These are phyloP conservation scores for Pichia rugopelliculosa DNA, from an alignment of 805 yeast genomes.

Conservation along the genomic window DNA sequence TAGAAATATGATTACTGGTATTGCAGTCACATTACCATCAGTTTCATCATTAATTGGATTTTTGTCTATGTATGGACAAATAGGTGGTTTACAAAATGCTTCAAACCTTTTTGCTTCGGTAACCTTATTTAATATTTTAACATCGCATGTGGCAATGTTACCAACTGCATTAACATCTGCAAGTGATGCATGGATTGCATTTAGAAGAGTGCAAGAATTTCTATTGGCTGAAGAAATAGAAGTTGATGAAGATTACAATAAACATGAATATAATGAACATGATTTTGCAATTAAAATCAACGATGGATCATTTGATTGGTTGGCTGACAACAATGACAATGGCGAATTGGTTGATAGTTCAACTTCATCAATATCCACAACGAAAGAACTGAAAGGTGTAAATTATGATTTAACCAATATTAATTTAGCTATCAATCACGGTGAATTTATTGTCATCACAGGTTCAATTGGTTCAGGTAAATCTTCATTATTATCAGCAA, in stretches of 20 bases:
- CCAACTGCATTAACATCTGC: conserved; percentile 66
- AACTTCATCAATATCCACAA: neutral
- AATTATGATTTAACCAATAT: conserved; percentile 39
- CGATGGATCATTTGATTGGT: conserved; percentile 66
- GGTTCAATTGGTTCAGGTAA: conserved; percentile 83
- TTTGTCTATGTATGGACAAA: conserved; percentile 33
- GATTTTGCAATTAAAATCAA: conserved; percentile 39
- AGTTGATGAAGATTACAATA: conserved; percentile 19
- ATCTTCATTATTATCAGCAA: conserved; percentile 60
- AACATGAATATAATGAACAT: conserved; percentile 9
- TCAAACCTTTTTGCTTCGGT: conserved; percentile 65
- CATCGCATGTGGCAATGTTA: conserved; percentile 56
- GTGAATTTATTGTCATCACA: conserved; percentile 66
- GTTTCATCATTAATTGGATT: conserved; percentile 62
- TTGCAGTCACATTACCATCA: conserved; percentile 60
- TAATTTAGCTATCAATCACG: conserved; percentile 45
- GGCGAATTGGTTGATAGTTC: neutral
- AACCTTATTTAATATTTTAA: conserved; percentile 55
- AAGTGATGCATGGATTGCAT: conserved; percentile 63
- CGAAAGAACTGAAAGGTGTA: neutral
- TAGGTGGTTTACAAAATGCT: conserved; percentile 37
- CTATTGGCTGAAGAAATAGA: conserved; percentile 36
- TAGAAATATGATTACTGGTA: conserved; percentile 55
- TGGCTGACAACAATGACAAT: conserved; percentile 14
- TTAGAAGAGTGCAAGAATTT: conserved; percentile 47